Conservation (phyloP, 495 filamentous ascomycete species). For the Aspergillus sclerotioniger region DNA sequence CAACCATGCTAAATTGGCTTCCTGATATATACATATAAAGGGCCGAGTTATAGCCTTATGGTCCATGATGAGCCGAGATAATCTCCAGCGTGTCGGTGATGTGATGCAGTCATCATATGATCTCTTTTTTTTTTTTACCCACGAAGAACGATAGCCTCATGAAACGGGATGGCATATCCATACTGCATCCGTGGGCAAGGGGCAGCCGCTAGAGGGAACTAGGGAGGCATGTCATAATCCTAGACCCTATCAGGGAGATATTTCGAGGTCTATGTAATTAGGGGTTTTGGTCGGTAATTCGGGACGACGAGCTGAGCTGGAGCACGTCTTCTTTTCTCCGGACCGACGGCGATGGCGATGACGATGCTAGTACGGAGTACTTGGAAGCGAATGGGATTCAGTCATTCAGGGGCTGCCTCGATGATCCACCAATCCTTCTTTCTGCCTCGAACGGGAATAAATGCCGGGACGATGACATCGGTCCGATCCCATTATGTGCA, state of each 20-base stretch:
- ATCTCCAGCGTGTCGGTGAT: not conserved
- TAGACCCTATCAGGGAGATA: not conserved
- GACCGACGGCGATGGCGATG: not conserved
- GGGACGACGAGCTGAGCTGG: too few relatives aligned
- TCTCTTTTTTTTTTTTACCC: too few relatives aligned
- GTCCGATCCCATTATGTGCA: too few relatives aligned
- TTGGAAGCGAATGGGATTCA: not conserved
- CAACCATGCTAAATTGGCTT: not conserved
- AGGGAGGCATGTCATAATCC: conserved; percentile 21
- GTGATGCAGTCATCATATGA: conserved; percentile 15
- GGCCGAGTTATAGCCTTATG: not conserved
- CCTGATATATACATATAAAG: not conserved
- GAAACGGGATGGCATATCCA: not conserved
- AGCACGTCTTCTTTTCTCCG: too few relatives aligned
- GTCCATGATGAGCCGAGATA: not conserved
- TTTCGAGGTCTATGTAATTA: not conserved
- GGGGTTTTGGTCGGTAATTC: not conserved
- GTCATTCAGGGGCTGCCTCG: not conserved
- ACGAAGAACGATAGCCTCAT: not conserved
- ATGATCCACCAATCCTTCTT: not conserved
- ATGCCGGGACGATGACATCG: too few relatives aligned
- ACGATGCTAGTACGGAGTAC: not conserved
- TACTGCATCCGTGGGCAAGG: not conserved
- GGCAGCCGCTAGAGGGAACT: conserved; percentile 14
- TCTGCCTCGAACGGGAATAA: not conserved